These are phyloP conservation scores for Grosmannia clavigera DNA, from an alignment of 2,329 filamentous ascomycete species.

Conservation along the genomic window DNA sequence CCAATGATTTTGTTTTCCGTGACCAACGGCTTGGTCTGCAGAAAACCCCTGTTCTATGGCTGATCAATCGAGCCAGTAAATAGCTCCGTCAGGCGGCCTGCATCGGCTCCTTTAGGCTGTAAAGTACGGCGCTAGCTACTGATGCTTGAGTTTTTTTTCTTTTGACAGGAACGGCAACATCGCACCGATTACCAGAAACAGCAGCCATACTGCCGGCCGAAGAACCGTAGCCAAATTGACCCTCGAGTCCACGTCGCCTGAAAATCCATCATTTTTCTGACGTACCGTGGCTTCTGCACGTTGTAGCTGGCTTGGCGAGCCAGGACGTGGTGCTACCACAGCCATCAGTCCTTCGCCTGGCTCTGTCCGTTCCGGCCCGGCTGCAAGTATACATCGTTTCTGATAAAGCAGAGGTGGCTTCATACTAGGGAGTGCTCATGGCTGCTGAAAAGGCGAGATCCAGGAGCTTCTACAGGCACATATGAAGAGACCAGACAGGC, in stretches of 20 bases:
- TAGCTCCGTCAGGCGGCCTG: slow-evolving; percentile 21
- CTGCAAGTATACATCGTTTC: slow-evolving; percentile 43
- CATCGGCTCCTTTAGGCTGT: too few species aligned
- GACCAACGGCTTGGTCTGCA: slow-evolving; percentile 21
- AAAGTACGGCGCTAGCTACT: too few species aligned
- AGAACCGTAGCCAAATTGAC: slow-evolving; percentile 15
- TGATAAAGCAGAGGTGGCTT: slow-evolving; percentile 43
- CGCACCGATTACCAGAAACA: background rate
- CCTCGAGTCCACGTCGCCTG: slow-evolving; percentile 31
- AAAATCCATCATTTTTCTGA: slow-evolving; percentile 50
- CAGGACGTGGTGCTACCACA: too few species aligned
- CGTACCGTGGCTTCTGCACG: slow-evolving; percentile 27
- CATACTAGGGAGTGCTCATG: slow-evolving; percentile 23
- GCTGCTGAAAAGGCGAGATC: background rate
- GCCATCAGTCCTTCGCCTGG: background rate
- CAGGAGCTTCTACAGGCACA: background rate
- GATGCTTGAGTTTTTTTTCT: background rate
- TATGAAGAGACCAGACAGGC: background rate
- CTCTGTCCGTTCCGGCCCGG: slow-evolving; percentile 16
- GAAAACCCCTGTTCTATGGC: slow-evolving; percentile 18
- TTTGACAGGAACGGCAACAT: slow-evolving; percentile 5
- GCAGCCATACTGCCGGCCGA: background rate
- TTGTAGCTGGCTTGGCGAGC: too few species aligned
- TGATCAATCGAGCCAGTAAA: too few species aligned
- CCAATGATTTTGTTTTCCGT: slow-evolving; percentile 11